Conservation (phyloP, 2,329 filamentous ascomycete species). For the Ophiostoma fasciatum region DNA sequence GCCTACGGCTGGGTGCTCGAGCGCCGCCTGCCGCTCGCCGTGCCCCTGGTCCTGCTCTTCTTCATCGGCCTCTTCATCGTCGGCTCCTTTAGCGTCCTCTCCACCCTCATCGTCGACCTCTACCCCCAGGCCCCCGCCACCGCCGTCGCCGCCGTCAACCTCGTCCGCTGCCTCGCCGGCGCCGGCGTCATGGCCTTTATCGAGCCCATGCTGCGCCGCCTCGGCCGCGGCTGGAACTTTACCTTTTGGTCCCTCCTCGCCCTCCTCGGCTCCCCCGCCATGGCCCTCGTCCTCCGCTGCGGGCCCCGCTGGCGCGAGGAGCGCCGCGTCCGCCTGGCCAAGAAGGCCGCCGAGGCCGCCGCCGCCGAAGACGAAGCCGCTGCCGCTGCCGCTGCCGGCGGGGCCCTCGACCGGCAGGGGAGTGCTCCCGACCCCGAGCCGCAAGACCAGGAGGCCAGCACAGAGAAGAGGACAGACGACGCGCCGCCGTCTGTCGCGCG, state of each 20-base stretch:
- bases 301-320: constrained; percentile 33
- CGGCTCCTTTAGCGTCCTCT: constrained; percentile 48
- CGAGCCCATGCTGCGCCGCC: constrained; percentile 36
- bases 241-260: constrained; percentile 41
- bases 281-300: constrained; percentile 34
- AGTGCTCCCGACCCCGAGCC: too few relatives aligned
- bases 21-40: constrained; percentile 28
- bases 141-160: constrained; percentile 48
- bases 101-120: constrained; percentile 47
- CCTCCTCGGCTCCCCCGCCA: constrained; percentile 29
- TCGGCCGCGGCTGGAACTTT: constrained; percentile 49
- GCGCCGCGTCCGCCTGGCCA: constrained; percentile 18
- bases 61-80: constrained; percentile 42
- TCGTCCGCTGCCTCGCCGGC: constrained; percentile 46
- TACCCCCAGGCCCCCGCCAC: constrained; percentile 46
- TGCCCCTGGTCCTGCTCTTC: constrained; percentile 40
- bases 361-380: not conserved
- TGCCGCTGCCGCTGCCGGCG: too few relatives aligned
- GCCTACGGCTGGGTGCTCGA: constrained; percentile 41
- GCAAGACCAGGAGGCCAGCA: too few relatives aligned
- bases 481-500: too few relatives aligned
- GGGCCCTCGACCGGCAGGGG: too few relatives aligned
- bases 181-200: constrained; percentile 45
- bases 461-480: too few relatives aligned
- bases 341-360: constrained; percentile 9